These are phyloP conservation scores for Boletus nobilissimus DNA, from an alignment of 1,284 basidiomycete species.

Conservation along the genomic window DNA sequence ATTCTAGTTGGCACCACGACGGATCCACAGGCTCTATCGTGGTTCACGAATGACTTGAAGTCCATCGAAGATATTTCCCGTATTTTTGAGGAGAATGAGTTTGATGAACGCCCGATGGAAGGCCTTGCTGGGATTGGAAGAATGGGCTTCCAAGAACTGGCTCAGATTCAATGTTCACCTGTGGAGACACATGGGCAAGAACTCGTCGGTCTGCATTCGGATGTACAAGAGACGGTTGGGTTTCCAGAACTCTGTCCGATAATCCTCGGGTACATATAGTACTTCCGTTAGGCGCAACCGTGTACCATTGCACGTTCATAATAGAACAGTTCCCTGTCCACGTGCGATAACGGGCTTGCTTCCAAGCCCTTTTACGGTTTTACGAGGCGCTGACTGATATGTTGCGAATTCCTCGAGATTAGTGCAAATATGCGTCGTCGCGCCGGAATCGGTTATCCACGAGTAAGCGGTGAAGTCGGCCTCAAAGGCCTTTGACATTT, in stretches of 20 bases:
- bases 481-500: background rate
- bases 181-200: background rate
- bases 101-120: background rate
- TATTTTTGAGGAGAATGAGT: background rate
- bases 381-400: too few species aligned
- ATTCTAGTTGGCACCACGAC: background rate
- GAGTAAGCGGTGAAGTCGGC: background rate
- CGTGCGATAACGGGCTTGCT: too few species aligned
- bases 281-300: background rate
- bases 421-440: background rate
- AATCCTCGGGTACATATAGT: background rate
- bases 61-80: background rate
- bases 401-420: background rate
- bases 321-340: too few species aligned
- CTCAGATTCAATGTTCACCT: background rate
- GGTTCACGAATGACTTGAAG: background rate
- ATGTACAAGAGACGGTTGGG: background rate
- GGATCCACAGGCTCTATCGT: background rate
- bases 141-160: background rate
- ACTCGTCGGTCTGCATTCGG: background rate
- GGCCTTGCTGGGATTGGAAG: background rate
- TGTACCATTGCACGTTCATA: too few species aligned
- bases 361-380: too few species aligned
- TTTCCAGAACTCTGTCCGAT: background rate
- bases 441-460: background rate